Percentiles rank a stretch among this genome's conserved stretches.
phyloP scores from a whole-genome alignment of 2,329 filamentous ascomycete species.

The Akanthomyces uredinophilus region DNA sequence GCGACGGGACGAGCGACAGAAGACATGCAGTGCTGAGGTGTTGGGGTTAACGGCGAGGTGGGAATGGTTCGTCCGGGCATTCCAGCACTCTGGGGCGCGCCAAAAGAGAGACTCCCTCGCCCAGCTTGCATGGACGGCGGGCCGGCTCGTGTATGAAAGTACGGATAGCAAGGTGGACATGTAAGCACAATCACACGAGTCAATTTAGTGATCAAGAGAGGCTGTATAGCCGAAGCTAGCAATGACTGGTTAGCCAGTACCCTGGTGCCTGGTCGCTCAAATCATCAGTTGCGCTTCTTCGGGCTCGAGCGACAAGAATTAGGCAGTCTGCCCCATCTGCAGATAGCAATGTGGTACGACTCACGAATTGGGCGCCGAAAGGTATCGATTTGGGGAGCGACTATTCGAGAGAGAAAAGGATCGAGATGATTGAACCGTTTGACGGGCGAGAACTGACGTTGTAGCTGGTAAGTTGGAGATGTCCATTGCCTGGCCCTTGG shows the following conservation, averaged over 20 bases:
- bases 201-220: not conserved
- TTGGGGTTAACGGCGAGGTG: not conserved
- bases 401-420: not conserved
- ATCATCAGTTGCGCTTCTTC: not conserved
- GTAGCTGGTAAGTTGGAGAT: not conserved
- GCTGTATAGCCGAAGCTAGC: not conserved
- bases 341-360: not conserved
- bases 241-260: not conserved
- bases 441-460: not conserved
- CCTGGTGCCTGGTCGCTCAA: too few species aligned
- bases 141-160: conserved; percentile 9
- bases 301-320: not conserved
- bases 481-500: too few species aligned
- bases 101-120: conserved; percentile 6
- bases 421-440: not conserved
- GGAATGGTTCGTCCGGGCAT: conserved; percentile 5
- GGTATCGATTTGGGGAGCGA: not conserved
- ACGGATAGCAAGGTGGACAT: not conserved
- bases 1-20: not conserved
- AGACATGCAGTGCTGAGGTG: not conserved
- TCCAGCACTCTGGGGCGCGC: not conserved
- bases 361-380: not conserved
- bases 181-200: not conserved
- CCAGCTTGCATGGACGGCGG: not conserved
- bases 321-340: too few species aligned